Evolutionary conservation across 1,284 basidiomycete species (phyloP).

Genomic region (Pyrrhoderma lamaoense): DNA sequence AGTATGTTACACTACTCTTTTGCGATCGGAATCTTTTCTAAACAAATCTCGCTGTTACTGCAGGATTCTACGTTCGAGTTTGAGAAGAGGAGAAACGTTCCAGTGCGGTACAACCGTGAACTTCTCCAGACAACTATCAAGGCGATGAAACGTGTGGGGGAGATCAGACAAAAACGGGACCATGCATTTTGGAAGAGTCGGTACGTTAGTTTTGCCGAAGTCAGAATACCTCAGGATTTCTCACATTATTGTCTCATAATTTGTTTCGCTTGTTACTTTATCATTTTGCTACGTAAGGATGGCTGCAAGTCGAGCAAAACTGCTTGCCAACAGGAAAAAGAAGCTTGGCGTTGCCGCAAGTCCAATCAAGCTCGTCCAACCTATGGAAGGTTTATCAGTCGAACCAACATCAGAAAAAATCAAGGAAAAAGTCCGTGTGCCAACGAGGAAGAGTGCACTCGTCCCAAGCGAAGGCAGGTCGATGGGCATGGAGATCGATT

Average conservation of each 20-base stretch:
- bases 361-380: slow-evolving; percentile 67
- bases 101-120: slow-evolving; percentile 96
- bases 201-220: slow-evolving; percentile 33
- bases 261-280: not conserved
- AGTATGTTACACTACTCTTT: slow-evolving; percentile 50
- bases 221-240: too few relatives aligned
- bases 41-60: not conserved
- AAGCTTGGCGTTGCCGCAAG: slow-evolving; percentile 36
- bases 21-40: not conserved
- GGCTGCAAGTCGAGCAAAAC: slow-evolving; percentile 69
- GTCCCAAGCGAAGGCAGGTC: slow-evolving; percentile 68
- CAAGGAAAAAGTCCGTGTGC: slow-evolving; percentile 75
- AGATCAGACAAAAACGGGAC: slow-evolving; percentile 90
- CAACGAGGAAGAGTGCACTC: slow-evolving; percentile 67
- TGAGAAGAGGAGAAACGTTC: slow-evolving; percentile 97
- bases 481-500: slow-evolving; percentile 81
- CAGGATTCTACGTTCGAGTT: slow-evolving; percentile 99
- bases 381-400: slow-evolving; percentile 40
- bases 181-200: slow-evolving; percentile 97
- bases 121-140: slow-evolving; percentile 91
- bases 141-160: slow-evolving; percentile 93
- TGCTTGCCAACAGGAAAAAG: slow-evolving; percentile 61
- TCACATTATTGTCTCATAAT: too few relatives aligned
- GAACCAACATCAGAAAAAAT: slow-evolving; percentile 38
- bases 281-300: slow-evolving; percentile 41